Evolutionary conservation across 352 stramenopile genomes (phyloP).

Genomic region (Aphanomyces stellatus): DNA sequence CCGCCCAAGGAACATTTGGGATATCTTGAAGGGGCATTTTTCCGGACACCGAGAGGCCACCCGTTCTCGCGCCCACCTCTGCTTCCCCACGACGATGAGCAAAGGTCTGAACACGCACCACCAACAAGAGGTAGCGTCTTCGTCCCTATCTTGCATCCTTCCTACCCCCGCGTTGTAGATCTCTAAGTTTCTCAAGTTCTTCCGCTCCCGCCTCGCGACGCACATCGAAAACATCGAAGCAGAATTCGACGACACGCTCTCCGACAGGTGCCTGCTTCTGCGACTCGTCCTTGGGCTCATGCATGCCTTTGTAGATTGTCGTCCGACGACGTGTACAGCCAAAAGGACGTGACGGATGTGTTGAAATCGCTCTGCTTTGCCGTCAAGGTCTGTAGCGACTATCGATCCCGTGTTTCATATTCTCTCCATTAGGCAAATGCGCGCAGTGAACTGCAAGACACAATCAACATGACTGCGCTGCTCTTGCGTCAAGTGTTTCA

Average conservation of each 20-base stretch:
- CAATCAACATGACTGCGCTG: slow-evolving; percentile 82
- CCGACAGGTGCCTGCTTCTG: slow-evolving; percentile 29
- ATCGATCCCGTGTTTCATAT: too few species aligned
- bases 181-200: slow-evolving; percentile 81
- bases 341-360: slow-evolving; percentile 71
- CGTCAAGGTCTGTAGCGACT: slow-evolving; percentile 74
- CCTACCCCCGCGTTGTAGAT: slow-evolving; percentile 27
- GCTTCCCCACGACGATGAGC: background rate
- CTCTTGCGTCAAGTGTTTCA: slow-evolving; percentile 72
- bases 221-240: slow-evolving; percentile 76
- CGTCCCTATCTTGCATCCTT: background rate
- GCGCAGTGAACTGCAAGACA: slow-evolving; percentile 69
- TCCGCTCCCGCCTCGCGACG: slow-evolving; percentile 59
- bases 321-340: slow-evolving; percentile 72
- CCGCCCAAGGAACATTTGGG: too few species aligned
- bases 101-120: slow-evolving; percentile 19
- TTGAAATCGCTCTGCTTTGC: slow-evolving; percentile 70
- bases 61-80: too few species aligned
- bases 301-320: slow-evolving; percentile 31
- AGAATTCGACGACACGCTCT: slow-evolving; percentile 79
- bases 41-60: background rate
- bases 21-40: slow-evolving; percentile 14
- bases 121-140: background rate
- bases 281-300: background rate
- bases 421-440: slow-evolving; percentile 44